A percentile compares a stretch with the other conserved stretches of the same genome.
Conservation (phyloP, 345 rosid species). For the Arabidopsis arenosa region DNA sequence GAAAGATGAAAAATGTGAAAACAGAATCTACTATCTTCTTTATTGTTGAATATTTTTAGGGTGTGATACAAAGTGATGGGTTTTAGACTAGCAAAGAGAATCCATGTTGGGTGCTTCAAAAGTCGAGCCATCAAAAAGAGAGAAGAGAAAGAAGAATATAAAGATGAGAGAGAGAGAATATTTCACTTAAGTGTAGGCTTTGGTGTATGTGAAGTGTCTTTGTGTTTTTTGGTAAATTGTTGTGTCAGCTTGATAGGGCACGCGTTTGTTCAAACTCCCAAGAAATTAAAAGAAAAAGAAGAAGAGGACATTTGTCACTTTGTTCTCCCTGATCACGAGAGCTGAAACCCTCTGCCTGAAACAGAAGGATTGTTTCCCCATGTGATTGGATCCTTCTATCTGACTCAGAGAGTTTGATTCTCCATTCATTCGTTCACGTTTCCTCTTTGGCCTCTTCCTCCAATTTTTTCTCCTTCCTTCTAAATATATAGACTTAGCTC, state of each 20-base stretch:
- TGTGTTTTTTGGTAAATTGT: constrained; percentile 46
- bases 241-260: constrained; percentile 52
- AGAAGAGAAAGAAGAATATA: constrained; percentile 37
- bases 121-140: constrained; percentile 45
- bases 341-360: constrained; percentile 13
- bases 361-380: constrained; percentile 26
- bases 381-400: constrained; percentile 36
- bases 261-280: constrained; percentile 51
- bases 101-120: constrained; percentile 49
- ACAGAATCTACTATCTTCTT: constrained; percentile 31
- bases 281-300: constrained; percentile 39
- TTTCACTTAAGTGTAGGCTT: constrained; percentile 43
- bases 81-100: constrained; percentile 49
- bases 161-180: constrained; percentile 26
- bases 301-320: constrained; percentile 41
- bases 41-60: constrained; percentile 7
- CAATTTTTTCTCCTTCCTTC: constrained; percentile 1
- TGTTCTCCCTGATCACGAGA: constrained; percentile 34
- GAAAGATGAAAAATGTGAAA: constrained; percentile 15
- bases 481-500: not conserved
- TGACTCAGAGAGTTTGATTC: constrained; percentile 12
- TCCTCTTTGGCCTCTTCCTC: constrained; percentile 33
- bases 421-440: constrained; percentile 31
- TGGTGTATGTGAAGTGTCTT: constrained; percentile 45
- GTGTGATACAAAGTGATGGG: constrained; percentile 48